Evolutionary conservation across 1,284 basidiomycete genomes (phyloP).

Genomic region (Athelia sp.): DNA sequence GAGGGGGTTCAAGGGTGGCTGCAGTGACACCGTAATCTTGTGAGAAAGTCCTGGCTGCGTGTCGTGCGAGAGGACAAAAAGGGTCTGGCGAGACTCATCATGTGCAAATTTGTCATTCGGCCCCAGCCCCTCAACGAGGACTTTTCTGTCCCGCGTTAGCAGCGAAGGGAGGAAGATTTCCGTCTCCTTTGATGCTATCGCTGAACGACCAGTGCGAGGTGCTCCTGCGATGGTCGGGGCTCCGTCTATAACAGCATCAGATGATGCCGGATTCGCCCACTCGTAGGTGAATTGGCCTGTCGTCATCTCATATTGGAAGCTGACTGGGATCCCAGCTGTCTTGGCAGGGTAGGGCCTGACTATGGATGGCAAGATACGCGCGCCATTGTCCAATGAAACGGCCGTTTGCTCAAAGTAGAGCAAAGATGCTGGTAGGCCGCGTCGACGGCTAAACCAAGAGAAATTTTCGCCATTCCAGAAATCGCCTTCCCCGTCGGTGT

Average conservation of each 20-base stretch:
- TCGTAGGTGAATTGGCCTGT: slow-evolving; percentile 57
- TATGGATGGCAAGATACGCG: slow-evolving; percentile 70
- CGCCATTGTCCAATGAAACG: slow-evolving; percentile 73
- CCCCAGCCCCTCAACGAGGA: slow-evolving; percentile 52
- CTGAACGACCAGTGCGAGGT: slow-evolving; percentile 32
- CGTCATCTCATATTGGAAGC: slow-evolving; percentile 69
- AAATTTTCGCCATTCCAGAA: slow-evolving; percentile 97
- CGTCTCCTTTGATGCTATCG: slow-evolving; percentile 53
- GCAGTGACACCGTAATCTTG: slow-evolving; percentile 45
- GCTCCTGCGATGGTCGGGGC: slow-evolving; percentile 23
- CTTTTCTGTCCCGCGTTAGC: slow-evolving; percentile 49
- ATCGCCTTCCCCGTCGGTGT: slow-evolving; percentile 78
- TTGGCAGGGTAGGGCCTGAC: slow-evolving; percentile 80
- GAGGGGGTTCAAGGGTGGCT: slow-evolving; percentile 44
- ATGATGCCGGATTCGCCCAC: slow-evolving; percentile 44
- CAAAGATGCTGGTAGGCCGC: slow-evolving; percentile 46
- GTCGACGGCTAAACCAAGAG: slow-evolving; percentile 79
- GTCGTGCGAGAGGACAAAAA: slow-evolving; percentile 51
- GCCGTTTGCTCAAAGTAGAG: slow-evolving; percentile 53
- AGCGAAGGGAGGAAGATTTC: slow-evolving; percentile 76
- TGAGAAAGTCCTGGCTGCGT: slow-evolving; percentile 40
- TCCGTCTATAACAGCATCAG: slow-evolving; percentile 1
- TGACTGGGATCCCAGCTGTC: slow-evolving; percentile 65
- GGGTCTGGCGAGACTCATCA: slow-evolving; percentile 60
- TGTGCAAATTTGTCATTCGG: slow-evolving; percentile 44